phyloP scores from a whole-genome alignment of 192 early-diverging fungal species.

The Backusella macrospora region DNA sequence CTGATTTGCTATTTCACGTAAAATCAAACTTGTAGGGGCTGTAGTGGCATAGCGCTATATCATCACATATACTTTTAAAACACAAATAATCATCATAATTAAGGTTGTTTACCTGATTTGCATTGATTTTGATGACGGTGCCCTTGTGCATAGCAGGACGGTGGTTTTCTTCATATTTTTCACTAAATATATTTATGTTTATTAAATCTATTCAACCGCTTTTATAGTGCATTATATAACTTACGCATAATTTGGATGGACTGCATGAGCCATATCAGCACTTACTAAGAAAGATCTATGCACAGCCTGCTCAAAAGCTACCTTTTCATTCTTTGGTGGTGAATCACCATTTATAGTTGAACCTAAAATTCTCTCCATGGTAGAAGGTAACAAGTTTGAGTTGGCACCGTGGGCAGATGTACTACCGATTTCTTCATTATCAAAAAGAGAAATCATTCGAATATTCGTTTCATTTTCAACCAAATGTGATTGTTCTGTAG shows the following conservation, averaged over 20 bases:
- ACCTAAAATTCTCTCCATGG: conserved; percentile 66
- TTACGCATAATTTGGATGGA: conserved; percentile 82
- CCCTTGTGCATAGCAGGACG: conserved; percentile 91
- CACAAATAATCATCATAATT: not conserved
- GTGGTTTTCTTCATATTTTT: conserved; percentile 95
- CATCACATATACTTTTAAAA: not conserved
- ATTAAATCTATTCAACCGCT: not conserved
- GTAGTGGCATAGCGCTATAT: conserved; percentile 75
- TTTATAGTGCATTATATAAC: not conserved
- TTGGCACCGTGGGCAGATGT: conserved; percentile 91
- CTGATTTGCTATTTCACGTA: conserved; percentile 78
- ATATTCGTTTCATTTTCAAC: conserved; percentile 65
- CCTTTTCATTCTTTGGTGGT: conserved; percentile 1
- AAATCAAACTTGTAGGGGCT: conserved; percentile 67
- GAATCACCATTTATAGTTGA: conserved; percentile 40
- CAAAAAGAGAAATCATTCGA: conserved; percentile 89
- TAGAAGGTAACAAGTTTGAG: conserved; percentile 79
- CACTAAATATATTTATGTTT: conserved; percentile 35
- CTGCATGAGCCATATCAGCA: conserved; percentile 93
- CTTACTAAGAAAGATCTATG: conserved; percentile 86
- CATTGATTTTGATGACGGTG: conserved; percentile 95
- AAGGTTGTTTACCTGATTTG: conserved; percentile 76
- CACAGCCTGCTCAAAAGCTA: conserved; percentile 72
- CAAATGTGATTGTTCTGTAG: not conserved
- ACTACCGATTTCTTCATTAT: conserved; percentile 98